phyloP scores from a whole-genome alignment of 169 alveolate genomes.

The Eimeria maxima region DNA sequence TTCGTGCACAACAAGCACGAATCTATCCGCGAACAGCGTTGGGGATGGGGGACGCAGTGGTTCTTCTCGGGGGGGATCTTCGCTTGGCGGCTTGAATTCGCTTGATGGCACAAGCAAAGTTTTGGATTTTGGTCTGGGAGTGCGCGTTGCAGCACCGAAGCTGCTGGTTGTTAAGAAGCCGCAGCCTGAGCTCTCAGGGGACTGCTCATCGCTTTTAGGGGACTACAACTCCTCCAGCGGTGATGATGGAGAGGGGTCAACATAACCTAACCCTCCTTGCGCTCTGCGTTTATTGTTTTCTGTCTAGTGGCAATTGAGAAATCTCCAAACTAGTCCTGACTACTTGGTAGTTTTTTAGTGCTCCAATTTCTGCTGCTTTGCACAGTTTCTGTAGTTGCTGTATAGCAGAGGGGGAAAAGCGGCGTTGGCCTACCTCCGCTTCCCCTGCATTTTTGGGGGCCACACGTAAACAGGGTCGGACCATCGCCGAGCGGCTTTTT shows the following conservation, averaged over 20 bases:
- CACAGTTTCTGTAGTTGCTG: too few species aligned
- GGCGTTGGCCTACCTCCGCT: too few species aligned
- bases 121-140: constrained; percentile 44
- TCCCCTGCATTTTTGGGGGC: too few species aligned
- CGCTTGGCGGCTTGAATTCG: neutral
- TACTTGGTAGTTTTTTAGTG: too few species aligned
- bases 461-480: too few species aligned
- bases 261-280: too few species aligned
- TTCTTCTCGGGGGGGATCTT: neutral
- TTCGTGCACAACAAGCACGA: neutral
- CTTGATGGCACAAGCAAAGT: neutral
- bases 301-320: neutral
- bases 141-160: constrained; percentile 39
- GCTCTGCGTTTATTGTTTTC: neutral
- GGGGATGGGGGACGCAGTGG: neutral
- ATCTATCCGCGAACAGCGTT: neutral
- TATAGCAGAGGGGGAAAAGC: too few species aligned
- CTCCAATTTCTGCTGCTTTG: too few species aligned
- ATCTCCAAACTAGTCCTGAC: too few species aligned
- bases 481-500: too few species aligned
- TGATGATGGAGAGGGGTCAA: neutral
- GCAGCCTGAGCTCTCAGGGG: constrained; percentile 48
- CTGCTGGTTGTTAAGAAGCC: constrained; percentile 44
- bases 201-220: constrained; percentile 43
- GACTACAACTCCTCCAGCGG: constrained; percentile 61